Evolutionary conservation across 331 rosid species (phyloP), one percentile per base, ranked within the genome.

Genomic region (Malus hybrid): DNA sequence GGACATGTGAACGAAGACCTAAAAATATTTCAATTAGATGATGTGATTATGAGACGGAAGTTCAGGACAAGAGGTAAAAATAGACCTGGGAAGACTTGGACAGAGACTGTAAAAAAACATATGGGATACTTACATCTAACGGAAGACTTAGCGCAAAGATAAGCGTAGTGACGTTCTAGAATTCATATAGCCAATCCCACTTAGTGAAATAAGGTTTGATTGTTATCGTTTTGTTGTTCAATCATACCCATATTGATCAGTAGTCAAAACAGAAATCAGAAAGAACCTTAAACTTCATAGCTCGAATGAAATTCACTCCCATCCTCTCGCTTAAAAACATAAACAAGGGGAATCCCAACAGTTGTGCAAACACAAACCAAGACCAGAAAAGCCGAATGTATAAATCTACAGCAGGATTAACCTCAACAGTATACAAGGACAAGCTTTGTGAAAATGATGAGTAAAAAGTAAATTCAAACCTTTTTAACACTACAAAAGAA

Each of bases 401-500:
- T 13, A 69, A 83, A 85, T 80, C 84, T 81, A 87, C 88, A 70
- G 42, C 65, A 71, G 68, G 79, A 86, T 80, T 42, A 72, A 69
- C 65, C 70, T 29, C 63, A 52, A 78, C 77, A 70, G 69, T 77
- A 80, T 39, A 77, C 73, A 76, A 59, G 87, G 72, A 12, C 62
- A 81, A 39, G 63, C 48, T 61, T 31, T 66, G 70, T 65, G 69
- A 50, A 10, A 67, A 34, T 69, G 77, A 83, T 57, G 69, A 71
- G 32, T 65, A 54, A 83, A 74, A 69, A 69, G 76, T 61, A 81
- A 57, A 65, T 22, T 24, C 60, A 64, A 79, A 81, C 66, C 65
- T 79, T 66, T 59, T 66, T 19, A 56, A 69, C 61, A 77, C 91
- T 88, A 92, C 76, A 94, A 84, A 75, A 94, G 97, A 82, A 92